A percentile compares a stretch with the other conserved stretches of the same genome.
phyloP scores from a whole-genome alignment of 495 filamentous ascomycete genomes.

The Geoglossum glabrum region DNA sequence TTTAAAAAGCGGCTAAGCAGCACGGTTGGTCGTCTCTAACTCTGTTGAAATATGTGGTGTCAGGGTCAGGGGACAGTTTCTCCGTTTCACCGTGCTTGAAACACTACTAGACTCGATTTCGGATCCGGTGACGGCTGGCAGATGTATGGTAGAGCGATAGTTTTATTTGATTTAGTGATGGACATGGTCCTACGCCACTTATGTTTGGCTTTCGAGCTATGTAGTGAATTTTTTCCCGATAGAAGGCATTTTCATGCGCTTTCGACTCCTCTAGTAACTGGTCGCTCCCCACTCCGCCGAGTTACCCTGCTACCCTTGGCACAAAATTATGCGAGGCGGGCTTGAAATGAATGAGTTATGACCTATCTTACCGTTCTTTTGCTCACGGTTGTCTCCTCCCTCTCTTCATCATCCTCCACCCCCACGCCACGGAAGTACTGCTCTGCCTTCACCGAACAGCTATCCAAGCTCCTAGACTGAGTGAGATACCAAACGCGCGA shows the following conservation, averaged over 20 bases:
- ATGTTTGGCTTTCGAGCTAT: no score
- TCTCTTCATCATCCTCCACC: background rate
- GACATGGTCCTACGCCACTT: no score
- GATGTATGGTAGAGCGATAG: background rate
- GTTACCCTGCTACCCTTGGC: background rate
- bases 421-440: background rate
- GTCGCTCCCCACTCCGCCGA: background rate
- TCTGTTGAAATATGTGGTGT: background rate
- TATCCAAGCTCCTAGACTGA: background rate
- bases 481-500: background rate
- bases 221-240: background rate
- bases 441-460: background rate
- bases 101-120: background rate
- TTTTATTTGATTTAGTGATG: no score
- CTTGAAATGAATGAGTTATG: background rate
- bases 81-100: background rate
- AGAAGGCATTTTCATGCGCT: no score
- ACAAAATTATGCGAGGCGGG: background rate
- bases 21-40: background rate
- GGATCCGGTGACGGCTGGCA: background rate
- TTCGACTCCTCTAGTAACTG: no score
- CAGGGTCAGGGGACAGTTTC: background rate
- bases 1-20: background rate
- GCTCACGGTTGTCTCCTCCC: background rate
- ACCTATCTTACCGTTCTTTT: background rate